Evolutionary conservation across 192 early-diverging fungal species (phyloP).

Genomic region (Backusella tarrabulga): DNA sequence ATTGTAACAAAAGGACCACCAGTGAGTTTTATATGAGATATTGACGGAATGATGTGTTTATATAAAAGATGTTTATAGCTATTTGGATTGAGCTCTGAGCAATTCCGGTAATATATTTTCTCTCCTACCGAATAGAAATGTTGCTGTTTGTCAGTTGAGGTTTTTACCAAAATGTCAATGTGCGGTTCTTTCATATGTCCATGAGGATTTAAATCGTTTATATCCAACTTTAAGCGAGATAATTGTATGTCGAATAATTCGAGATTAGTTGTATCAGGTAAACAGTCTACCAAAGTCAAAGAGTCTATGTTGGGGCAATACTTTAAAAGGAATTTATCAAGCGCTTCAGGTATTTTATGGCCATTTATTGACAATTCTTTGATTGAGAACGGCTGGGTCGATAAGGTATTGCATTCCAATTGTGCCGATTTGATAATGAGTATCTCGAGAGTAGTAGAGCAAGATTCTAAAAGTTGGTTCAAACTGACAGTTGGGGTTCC

Average conservation of each 20-base stretch:
- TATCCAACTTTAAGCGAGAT: not conserved
- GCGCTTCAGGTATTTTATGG: not conserved
- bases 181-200: not conserved
- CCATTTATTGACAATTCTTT: not conserved
- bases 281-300: not conserved
- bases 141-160: not conserved
- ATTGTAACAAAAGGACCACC: not conserved
- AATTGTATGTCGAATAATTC: not conserved
- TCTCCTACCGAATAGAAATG: not conserved
- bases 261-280: not conserved
- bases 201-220: not conserved
- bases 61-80: not conserved
- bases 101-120: not conserved
- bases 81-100: not conserved
- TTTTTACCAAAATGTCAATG: slow-evolving; percentile 2
- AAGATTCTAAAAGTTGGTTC: not conserved
- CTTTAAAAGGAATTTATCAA: not conserved
- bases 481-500: not conserved
- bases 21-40: not conserved
- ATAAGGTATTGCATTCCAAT: not conserved
- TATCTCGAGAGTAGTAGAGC: not conserved
- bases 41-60: not conserved
- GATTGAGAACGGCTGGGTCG: not conserved
- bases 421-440: not conserved
- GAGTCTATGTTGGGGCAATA: not conserved